A percentile compares a stretch with the other conserved stretches of the same genome.
Evolutionary conservation across 2,329 filamentous ascomycete genomes (phyloP).

Genomic region (Hymenoscyphus fructigenus): DNA sequence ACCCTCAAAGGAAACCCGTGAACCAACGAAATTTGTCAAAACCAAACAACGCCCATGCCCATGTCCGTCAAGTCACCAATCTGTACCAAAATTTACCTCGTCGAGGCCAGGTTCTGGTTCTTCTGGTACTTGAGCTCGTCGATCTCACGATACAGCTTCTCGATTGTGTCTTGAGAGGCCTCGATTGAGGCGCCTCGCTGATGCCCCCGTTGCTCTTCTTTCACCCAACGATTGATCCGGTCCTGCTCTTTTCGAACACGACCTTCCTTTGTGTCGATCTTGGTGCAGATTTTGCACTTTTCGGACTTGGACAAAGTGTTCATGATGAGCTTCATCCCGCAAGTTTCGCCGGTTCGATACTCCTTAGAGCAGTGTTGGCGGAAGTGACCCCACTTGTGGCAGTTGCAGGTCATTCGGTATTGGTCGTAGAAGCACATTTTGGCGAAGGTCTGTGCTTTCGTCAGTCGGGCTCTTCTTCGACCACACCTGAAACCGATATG

Average conservation of each 20-base stretch:
- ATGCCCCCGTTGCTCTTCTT: conserved; percentile 47
- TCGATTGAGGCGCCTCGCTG: conserved; percentile 68
- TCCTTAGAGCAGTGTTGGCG: conserved; percentile 90
- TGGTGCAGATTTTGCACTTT: conserved; percentile 82
- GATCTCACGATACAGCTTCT: conserved; percentile 62
- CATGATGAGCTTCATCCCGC: conserved; percentile 88
- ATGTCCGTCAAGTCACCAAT: background rate
- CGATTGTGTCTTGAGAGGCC: conserved; percentile 68
- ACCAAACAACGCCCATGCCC: conserved; percentile 6
- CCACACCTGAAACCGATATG: conserved; percentile 23
- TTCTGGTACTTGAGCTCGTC: conserved; percentile 40
- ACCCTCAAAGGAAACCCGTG: conserved; percentile 9
- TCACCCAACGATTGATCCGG: conserved; percentile 74
- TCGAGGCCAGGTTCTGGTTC: conserved; percentile 9
- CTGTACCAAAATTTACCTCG: conserved; percentile 10
- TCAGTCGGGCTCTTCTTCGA: conserved; percentile 22
- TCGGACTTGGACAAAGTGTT: conserved; percentile 59
- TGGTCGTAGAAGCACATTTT: conserved; percentile 97
- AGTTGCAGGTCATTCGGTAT: conserved; percentile 79
- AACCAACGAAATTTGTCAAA: conserved; percentile 21
- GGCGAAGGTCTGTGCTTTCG: conserved; percentile 25
- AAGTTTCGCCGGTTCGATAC: conserved; percentile 94
- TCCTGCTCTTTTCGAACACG: conserved; percentile 71
- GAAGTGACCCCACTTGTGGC: conserved; percentile 95
- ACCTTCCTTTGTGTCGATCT: conserved; percentile 81